Evolutionary conservation across 225 moss, liverwort and hornwort species (phyloP).

Genomic region (Thuidium tamariscinum): DNA sequence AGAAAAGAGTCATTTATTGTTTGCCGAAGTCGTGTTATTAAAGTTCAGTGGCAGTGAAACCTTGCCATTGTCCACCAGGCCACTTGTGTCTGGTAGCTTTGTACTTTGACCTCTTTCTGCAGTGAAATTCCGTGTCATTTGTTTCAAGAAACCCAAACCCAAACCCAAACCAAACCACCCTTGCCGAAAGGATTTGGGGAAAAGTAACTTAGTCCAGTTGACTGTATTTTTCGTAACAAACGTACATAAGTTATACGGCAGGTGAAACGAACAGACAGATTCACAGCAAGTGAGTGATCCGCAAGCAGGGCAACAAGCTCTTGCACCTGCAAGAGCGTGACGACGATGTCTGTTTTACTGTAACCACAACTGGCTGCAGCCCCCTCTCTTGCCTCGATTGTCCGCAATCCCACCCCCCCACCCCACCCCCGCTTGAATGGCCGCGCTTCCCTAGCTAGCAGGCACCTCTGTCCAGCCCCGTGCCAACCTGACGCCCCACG

Average conservation of each 20-base stretch:
- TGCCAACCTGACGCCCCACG: not conserved
- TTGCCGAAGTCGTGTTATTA: no score
- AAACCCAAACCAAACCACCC: no score
- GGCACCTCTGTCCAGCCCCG: not conserved
- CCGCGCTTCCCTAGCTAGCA: not conserved
- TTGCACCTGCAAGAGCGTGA: not conserved
- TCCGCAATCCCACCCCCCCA: not conserved
- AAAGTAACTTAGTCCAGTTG: not conserved
- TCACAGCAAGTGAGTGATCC: not conserved
- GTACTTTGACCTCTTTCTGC: no score
- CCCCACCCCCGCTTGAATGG: not conserved
- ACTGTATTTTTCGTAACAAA: not conserved
- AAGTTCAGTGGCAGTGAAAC: not conserved
- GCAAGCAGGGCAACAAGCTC: not conserved
- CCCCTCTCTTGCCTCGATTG: not conserved
- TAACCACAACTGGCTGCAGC: not conserved
- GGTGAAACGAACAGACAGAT: not conserved
- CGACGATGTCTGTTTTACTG: not conserved
- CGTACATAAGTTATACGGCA: no score
- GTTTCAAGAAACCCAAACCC: no score
- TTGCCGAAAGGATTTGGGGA: not conserved
- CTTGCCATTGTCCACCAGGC: no score
- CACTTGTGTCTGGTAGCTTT: no score
- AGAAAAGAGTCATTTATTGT: not conserved
- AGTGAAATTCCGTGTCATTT: no score